Base-by-base conservation (phyloP, 352 stramenopile genomes). In the Phytophthora sojae region DNA sequence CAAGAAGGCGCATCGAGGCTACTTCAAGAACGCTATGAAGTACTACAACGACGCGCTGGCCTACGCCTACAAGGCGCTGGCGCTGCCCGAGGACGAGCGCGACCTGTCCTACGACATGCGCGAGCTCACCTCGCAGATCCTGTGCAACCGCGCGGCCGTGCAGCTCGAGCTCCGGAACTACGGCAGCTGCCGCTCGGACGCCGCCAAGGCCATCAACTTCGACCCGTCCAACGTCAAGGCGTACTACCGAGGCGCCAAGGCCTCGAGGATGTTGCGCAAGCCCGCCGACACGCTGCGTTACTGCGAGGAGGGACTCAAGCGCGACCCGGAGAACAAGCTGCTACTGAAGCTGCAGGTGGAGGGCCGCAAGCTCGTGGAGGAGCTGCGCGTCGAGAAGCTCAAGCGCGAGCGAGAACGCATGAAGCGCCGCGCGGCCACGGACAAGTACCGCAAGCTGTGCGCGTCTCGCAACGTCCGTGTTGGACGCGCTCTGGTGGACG, bases 81-180 rank as follows among this genome's bases (percentile, higher is more conserved):
- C 76, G 30, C 61, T 93, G 56, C 85, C 89, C 2, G 69, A 85
- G 12, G 78, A 82, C 4, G 84, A 95, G 73, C 77, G 77, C 21
- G 81, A 92, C 57, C 50, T 73, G 64, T 81, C 72, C 9, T 93
- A 83, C 61, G 65, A 95, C 72, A 89, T 95, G 67, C 78, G 83
- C 29, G 72, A 89, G 64, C 77, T 96, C 49, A 88, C 86, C 54
- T 80, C 88, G 21, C 81, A 93, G 63, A 95, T 95, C 61, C 77
- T 91, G 58, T 85, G 80, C 69, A 96, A 96, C 69, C 88, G 89
- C 52, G 88, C 89, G 2, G 88, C 89, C 1, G 88, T 93, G 64
- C 85, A 96, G 32, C 61, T 96, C 49, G 87, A 94, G 69, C 81
- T 96, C n/a, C 85, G 83, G 62, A 97, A 97, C 75, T 97, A 95